Evolutionary conservation across 1,284 basidiomycete genomes (phyloP), one percentile per base, ranked within the genome.

Genomic region (Cutaneotrichosporon sp.): DNA sequence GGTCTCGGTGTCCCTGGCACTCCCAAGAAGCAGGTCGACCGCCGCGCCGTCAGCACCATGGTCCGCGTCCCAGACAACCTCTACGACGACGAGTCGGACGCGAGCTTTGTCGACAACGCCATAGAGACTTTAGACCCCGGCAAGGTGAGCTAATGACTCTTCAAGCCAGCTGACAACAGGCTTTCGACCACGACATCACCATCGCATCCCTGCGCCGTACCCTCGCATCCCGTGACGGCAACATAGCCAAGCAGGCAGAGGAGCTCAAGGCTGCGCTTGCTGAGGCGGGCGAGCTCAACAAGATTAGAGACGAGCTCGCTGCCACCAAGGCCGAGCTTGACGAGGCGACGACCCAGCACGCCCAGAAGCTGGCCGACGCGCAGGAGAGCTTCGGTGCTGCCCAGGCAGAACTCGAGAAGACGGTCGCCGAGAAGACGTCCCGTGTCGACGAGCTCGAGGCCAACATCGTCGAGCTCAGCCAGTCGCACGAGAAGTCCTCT

Each of bases 1-100:
- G 76, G 74, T 4, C 62, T 67, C 18, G 72, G 70, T 1, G n/a
- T 33, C 5, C 51, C 51, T 1, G 43, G 29, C 8, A 67, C 65
- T 6, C 65, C 66, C 6, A 69, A 62, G 51, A 69, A 67, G 59
- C 24, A 54, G 22, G 33, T 60, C 22, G 73, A 75, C 62, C 69
- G 78, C 34, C 63, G 79, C 54, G 74, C 76, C 5, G 72, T 80
- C 56, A 79, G 77, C 63, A 69, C 68, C 10, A 71, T 77, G 66
- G 60, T 66, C 10, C 63, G 72, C 24, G 61, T 74, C 4, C 25
- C 60, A 5, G 74, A 75, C 56, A 71, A 75, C 14, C 31, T 46
- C 36, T 29, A 18, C 25, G 27, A 50, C 47, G 47, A 50, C 27
- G 18, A 27, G 8, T 50, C 8, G 2, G 47, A 50, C 27, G 16